These are phyloP conservation scores for Petunia axillaris DNA, from an alignment of 257 asterid species.

Conservation along the genomic window DNA sequence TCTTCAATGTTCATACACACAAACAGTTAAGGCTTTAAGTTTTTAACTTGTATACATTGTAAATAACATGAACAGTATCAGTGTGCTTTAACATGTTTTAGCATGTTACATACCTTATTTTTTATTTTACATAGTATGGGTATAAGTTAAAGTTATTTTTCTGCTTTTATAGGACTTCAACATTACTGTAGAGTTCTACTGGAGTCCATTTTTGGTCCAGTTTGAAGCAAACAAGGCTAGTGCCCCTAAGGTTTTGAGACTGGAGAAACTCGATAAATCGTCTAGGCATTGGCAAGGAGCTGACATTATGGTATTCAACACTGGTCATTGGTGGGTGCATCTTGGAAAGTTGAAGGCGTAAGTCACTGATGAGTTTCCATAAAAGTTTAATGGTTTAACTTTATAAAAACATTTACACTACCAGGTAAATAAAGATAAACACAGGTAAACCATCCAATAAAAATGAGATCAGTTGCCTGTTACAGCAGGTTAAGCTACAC, in stretches of 20 bases:
- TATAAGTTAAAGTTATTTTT: not conserved
- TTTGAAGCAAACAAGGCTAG: slow-evolving; percentile 13
- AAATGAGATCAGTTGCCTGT: not conserved
- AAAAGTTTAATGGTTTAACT: not conserved
- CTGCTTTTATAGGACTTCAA: slow-evolving; percentile 26
- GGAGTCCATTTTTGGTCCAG: slow-evolving; percentile 35
- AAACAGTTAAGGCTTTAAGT: no score
- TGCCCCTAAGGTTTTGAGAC: slow-evolving; percentile 25
- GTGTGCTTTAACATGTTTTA: no score
- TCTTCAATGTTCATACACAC: not conserved
- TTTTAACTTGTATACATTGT: no score
- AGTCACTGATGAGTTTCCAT: slow-evolving; percentile 14
- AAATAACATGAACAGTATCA: no score
- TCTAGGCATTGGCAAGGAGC: slow-evolving; percentile 30
- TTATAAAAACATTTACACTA: not conserved
- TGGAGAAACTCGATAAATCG: slow-evolving; percentile 24
- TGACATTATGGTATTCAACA: slow-evolving; percentile 32
- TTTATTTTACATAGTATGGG: not conserved
- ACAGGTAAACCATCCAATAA: no score
- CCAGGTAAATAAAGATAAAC: not conserved
- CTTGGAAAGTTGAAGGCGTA: slow-evolving; percentile 31
- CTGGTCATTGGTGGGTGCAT: slow-evolving; percentile 36
- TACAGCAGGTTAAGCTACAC: not conserved
- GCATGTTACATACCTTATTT: no score
- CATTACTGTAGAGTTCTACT: slow-evolving; percentile 29